phyloP scores from a whole-genome alignment of 2,329 filamentous ascomycete species.

The Fusarium torreyae region DNA sequence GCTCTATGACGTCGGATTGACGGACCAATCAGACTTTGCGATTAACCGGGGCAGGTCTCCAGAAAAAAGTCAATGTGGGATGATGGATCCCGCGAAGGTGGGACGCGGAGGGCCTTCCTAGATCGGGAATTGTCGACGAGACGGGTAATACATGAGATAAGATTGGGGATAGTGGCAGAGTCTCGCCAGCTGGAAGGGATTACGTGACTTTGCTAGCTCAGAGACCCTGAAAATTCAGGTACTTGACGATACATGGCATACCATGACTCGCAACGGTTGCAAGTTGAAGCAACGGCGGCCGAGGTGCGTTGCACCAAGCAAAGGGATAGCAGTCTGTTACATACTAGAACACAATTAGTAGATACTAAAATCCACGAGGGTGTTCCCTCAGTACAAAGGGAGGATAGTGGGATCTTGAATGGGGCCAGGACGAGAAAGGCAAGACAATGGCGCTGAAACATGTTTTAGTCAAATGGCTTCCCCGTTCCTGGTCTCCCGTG shows the following conservation, averaged over 20 bases:
- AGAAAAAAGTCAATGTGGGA: slow-evolving; percentile 20
- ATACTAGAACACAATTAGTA: neutral
- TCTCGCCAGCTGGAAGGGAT: slow-evolving; percentile 3
- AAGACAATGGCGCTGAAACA: slow-evolving; percentile 33
- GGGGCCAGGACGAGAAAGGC: slow-evolving; percentile 7
- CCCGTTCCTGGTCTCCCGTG: slow-evolving; percentile 23
- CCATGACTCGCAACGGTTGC: slow-evolving; percentile 24
- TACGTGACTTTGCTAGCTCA: slow-evolving; percentile 5
- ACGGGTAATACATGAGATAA: slow-evolving; percentile 21
- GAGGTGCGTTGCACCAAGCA: neutral
- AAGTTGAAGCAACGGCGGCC: neutral
- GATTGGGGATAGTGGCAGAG: slow-evolving; percentile 29
- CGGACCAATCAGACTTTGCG: slow-evolving; percentile 28
- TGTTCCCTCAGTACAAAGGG: slow-evolving; percentile 10
- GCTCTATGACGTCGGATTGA: slow-evolving; percentile 34
- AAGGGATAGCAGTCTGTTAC: slow-evolving; percentile 9
- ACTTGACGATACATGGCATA: slow-evolving; percentile 10
- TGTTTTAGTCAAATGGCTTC: slow-evolving; percentile 20
- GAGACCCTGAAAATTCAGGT: slow-evolving; percentile 8
- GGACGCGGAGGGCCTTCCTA: slow-evolving; percentile 33
- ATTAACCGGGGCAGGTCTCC: slow-evolving; percentile 30
- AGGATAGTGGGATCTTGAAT: slow-evolving; percentile 25
- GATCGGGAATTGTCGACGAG: slow-evolving; percentile 35
- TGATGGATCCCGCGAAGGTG: slow-evolving; percentile 37
- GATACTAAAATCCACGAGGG: neutral